Evolutionary conservation across 1,139 yeast genomes (phyloP).

Genomic region (Candida glucosophila): DNA sequence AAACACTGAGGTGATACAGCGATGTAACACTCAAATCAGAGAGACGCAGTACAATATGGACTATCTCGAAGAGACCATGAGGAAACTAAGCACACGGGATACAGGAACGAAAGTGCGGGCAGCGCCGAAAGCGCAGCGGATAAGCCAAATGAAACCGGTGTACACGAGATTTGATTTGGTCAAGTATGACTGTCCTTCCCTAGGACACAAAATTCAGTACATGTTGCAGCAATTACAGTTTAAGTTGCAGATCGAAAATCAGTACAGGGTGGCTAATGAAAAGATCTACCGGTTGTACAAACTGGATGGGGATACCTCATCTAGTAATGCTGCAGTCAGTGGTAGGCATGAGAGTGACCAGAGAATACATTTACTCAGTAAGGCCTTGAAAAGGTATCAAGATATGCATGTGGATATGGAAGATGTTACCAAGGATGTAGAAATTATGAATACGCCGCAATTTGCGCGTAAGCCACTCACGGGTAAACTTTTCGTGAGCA

Average conservation of each 20-base stretch:
- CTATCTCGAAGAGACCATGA: conserved; percentile 71
- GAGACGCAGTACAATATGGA: conserved; percentile 90
- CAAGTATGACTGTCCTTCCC: conserved; percentile 87
- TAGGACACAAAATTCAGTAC: conserved; percentile 91
- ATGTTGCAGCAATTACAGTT: conserved; percentile 93
- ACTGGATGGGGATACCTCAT: conserved; percentile 82
- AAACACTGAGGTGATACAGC: conserved; percentile 77
- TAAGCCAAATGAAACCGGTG: conserved; percentile 6
- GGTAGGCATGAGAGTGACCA: conserved; percentile 80
- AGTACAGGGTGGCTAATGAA: conserved; percentile 86
- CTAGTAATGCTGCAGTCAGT: conserved; percentile 82
- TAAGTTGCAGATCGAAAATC: conserved; percentile 87
- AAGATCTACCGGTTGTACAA: conserved; percentile 79
- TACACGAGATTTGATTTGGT: conserved; percentile 71
- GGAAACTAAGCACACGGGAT: conserved; percentile 43
- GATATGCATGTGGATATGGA: conserved; percentile 75
- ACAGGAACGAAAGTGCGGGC: too few species aligned
- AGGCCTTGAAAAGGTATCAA: conserved; percentile 78
- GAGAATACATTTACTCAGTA: conserved; percentile 74
- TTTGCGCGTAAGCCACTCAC: conserved; percentile 75
- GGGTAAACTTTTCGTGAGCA: conserved; percentile 64
- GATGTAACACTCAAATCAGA: conserved; percentile 82
- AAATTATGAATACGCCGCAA: conserved; percentile 55
- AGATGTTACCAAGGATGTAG: conserved; percentile 57
- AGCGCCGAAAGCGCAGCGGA: too few species aligned